Conservation (phyloP, 345 rosid genomes). For the Turritis glabra region DNA sequence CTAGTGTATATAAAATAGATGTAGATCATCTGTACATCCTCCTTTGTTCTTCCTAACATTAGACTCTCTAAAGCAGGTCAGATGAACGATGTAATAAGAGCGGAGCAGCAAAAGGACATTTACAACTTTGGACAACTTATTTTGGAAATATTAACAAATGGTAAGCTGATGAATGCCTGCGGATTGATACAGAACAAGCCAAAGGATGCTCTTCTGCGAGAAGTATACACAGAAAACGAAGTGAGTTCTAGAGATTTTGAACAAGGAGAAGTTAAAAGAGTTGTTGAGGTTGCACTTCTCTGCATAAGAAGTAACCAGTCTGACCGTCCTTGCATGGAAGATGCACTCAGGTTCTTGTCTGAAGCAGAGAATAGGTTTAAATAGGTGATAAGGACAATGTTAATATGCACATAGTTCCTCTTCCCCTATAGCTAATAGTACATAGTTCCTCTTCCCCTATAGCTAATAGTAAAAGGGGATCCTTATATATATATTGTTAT, state of each 20-base stretch:
- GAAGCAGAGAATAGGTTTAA: slow-evolving; percentile 28
- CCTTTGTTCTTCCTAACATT: not conserved
- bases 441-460: slow-evolving; percentile 4
- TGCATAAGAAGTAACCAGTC: slow-evolving; percentile 60
- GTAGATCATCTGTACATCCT: not conserved
- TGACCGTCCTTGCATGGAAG: slow-evolving; percentile 65
- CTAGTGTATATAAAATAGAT: not conserved
- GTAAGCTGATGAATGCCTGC: slow-evolving; percentile 52
- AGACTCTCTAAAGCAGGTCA: slow-evolving; percentile 44
- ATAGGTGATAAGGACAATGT: not conserved
- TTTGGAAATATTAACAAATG: slow-evolving; percentile 70
- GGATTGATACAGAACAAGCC: slow-evolving; percentile 54
- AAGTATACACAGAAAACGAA: slow-evolving; percentile 56
- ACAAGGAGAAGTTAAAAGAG: slow-evolving; percentile 54
- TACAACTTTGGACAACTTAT: slow-evolving; percentile 77
- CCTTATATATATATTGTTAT: slow-evolving; percentile 4
- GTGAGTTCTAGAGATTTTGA: slow-evolving; percentile 35
- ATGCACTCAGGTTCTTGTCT: slow-evolving; percentile 65
- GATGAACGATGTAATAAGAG: slow-evolving; percentile 42
- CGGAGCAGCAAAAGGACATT: slow-evolving; percentile 55
- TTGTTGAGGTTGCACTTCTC: slow-evolving; percentile 69
- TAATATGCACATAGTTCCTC: slow-evolving; percentile 21
- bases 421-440: not conserved
- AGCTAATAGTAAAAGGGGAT: not conserved
- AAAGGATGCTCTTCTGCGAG: slow-evolving; percentile 57